Percentiles rank a stretch among this genome's conserved stretches.
Evolutionary conservation across 768 basidiomycete species (phyloP).

Genomic region (Collybia sp.): DNA sequence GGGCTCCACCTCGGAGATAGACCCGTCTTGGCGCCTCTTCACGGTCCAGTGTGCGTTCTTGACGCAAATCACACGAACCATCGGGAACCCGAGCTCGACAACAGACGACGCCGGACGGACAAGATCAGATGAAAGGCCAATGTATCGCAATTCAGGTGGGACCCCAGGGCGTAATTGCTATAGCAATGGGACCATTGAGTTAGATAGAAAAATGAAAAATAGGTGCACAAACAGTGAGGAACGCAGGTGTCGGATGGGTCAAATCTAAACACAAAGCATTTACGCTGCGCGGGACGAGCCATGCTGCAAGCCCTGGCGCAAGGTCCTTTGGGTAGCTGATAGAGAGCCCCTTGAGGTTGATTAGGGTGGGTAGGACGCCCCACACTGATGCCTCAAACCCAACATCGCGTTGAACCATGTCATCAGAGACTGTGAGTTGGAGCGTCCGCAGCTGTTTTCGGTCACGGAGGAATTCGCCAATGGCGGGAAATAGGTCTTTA

Average conservation of each 20-base stretch:
- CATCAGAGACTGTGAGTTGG: constrained; percentile 42
- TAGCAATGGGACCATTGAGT: constrained; percentile 5
- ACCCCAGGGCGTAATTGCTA: constrained; percentile 60
- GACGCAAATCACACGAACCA: constrained; percentile 50
- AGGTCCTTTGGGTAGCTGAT: constrained; percentile 65
- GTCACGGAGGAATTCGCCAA: constrained; percentile 62
- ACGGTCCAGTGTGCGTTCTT: constrained; percentile 56
- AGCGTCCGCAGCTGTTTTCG: constrained; percentile 48
- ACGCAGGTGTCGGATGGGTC: constrained; percentile 34
- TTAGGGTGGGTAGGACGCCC: constrained; percentile 63
- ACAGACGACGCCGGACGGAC: constrained; percentile 33
- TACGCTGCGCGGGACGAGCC: constrained; percentile 59
- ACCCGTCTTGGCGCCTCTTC: constrained; percentile 18
- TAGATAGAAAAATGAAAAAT: background rate
- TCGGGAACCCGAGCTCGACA: constrained; percentile 58
- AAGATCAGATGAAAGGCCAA: constrained; percentile 42
- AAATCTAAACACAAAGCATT: constrained; percentile 33
- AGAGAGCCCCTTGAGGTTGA: constrained; percentile 44
- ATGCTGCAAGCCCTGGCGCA: constrained; percentile 57
- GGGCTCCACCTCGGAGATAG: constrained; percentile 38
- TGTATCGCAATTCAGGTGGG: constrained; percentile 47
- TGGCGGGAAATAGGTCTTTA: constrained; percentile 62
- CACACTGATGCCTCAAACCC: constrained; percentile 69
- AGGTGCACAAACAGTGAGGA: constrained; percentile 30
- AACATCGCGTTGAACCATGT: constrained; percentile 38